Percentiles rank a stretch among this genome's conserved stretches.
Evolutionary conservation across 169 alveolate species (phyloP).

Genomic region (Eimeria praecox): DNA sequence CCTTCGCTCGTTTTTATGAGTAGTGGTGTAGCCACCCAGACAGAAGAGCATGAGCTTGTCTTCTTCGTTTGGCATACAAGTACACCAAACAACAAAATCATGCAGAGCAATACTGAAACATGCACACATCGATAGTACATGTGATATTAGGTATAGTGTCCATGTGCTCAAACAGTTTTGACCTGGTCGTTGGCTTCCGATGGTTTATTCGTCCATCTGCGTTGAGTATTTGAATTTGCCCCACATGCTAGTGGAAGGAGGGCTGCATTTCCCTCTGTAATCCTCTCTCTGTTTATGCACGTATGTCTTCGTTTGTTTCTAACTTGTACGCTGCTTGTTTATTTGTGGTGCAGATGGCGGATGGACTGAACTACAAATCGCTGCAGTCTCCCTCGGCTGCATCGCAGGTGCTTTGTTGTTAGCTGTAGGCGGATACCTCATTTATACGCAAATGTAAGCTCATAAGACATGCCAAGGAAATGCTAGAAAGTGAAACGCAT

Average conservation of each 20-base stretch:
- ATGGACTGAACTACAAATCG: background rate
- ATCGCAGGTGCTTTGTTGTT: background rate
- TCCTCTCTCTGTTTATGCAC: background rate
- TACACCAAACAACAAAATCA: background rate
- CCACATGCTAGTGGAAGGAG: background rate
- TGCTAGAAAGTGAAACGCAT: too few species aligned
- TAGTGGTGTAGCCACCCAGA: background rate
- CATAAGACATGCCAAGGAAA: too few species aligned
- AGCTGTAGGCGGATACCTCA: background rate
- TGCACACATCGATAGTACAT: background rate
- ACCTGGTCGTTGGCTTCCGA: too few species aligned
- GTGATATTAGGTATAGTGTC: background rate
- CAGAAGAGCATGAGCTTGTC: background rate
- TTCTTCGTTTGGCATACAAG: background rate
- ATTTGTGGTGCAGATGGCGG: background rate
- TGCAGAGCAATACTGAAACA: background rate
- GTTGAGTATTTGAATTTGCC: background rate
- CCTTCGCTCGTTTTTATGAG: background rate
- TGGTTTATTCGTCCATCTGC: background rate
- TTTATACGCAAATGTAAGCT: background rate
- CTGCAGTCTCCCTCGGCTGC: conserved; percentile 13
- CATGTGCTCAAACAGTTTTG: background rate
- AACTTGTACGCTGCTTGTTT: background rate
- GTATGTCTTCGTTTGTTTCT: background rate
- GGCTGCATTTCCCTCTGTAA: background rate